These are phyloP conservation scores for Pittosporum tobira DNA, from an alignment of 129 eudicot genomes.

Conservation along the genomic window DNA sequence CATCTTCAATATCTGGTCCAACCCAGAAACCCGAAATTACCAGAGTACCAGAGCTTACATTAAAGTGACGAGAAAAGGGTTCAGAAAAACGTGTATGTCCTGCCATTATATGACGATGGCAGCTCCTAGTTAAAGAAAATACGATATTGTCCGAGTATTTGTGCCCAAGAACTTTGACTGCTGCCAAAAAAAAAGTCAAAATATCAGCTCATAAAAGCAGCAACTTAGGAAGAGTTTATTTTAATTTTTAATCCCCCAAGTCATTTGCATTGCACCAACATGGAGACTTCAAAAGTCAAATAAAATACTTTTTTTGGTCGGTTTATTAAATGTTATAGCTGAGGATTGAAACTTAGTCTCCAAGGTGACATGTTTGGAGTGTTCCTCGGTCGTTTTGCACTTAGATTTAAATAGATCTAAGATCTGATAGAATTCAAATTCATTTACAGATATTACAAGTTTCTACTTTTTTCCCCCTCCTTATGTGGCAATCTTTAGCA, in stretches of 20 bases:
- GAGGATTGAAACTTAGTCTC: too few relatives aligned
- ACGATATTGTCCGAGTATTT: conserved; percentile 17
- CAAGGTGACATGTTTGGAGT: too few relatives aligned
- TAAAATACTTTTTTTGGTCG: too few relatives aligned
- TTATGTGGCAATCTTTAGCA: too few relatives aligned
- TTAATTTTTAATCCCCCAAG: neutral
- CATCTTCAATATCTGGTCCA: conserved; percentile 85
- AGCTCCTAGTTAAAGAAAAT: conserved; percentile 12
- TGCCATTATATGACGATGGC: conserved; percentile 11
- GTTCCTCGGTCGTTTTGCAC: too few relatives aligned
- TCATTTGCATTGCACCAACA: neutral
- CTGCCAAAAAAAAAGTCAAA: conserved; percentile 29
- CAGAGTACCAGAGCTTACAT: conserved; percentile 21
- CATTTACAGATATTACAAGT: too few relatives aligned
- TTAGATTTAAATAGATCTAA: too few relatives aligned
- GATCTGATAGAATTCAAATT: too few relatives aligned
- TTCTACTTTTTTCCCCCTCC: too few relatives aligned
- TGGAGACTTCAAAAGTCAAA: too few relatives aligned
- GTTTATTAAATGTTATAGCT: too few relatives aligned
- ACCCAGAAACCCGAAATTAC: conserved; percentile 67
- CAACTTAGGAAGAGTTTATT: neutral
- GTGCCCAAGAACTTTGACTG: conserved; percentile 9
- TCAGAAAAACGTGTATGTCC: conserved; percentile 10
- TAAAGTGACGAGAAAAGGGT: conserved; percentile 16
- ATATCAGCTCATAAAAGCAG: conserved; percentile 4